phyloP scores from a whole-genome alignment of 2,329 filamentous ascomycete species.

The Orbilia ellipsospora region DNA sequence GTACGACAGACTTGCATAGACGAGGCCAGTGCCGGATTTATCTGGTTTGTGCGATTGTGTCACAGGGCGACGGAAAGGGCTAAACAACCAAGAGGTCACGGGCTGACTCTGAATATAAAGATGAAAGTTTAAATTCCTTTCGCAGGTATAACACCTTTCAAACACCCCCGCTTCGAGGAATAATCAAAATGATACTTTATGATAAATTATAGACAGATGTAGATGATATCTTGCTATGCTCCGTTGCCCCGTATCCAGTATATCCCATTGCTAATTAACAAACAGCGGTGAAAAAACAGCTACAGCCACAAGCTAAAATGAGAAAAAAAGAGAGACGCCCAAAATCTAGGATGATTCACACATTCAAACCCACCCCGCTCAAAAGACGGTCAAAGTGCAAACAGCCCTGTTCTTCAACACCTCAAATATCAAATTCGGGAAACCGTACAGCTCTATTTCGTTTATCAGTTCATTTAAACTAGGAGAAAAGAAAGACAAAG shows the following conservation, averaged over 20 bases:
- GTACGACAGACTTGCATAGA: conserved; percentile 28
- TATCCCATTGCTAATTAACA: conserved; percentile 4
- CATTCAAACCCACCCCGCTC: conserved; percentile 58
- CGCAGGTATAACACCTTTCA: neutral
- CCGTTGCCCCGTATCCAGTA: neutral
- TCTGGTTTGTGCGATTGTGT: conserved; percentile 38
- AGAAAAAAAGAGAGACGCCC: neutral
- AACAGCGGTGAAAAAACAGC: conserved; percentile 4
- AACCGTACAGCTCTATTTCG: conserved; percentile 75
- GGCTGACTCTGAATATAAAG: neutral
- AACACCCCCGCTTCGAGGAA: no score
- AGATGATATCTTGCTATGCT: conserved; percentile 18
- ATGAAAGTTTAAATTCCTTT: no score
- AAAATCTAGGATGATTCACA: conserved; percentile 3
- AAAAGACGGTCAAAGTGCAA: conserved; percentile 90
- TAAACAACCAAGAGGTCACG: neutral
- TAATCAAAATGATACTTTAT: no score
- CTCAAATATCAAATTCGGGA: conserved; percentile 93
- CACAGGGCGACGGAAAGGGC: conserved; percentile 7
- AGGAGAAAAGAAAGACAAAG: neutral
- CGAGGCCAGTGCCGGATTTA: conserved; percentile 37
- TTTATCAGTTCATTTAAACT: neutral
- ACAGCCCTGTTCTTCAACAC: conserved; percentile 92
- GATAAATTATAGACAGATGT: no score
- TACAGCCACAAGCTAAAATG: neutral